These are phyloP conservation scores for Pseudocercospora macadamiae DNA, from an alignment of 2,329 filamentous ascomycete genomes.

Conservation along the genomic window DNA sequence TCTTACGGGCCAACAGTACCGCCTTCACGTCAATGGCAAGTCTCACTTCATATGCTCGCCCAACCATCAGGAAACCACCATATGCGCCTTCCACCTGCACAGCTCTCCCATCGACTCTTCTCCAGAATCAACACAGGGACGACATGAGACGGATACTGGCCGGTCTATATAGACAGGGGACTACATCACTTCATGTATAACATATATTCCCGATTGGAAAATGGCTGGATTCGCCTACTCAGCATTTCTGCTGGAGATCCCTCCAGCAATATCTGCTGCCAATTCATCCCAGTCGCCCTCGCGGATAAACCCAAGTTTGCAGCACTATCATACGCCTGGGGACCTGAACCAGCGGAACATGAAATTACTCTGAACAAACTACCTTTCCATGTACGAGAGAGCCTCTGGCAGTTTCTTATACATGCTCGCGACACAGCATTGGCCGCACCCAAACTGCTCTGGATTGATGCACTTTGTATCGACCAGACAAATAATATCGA, in stretches of 20 bases:
- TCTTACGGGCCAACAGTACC: too few relatives aligned
- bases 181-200: too few relatives aligned
- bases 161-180: too few relatives aligned
- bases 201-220: too few relatives aligned
- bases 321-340: background rate
- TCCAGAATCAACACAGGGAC: too few relatives aligned
- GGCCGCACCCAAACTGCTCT: background rate
- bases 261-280: background rate
- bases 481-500: background rate
- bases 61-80: too few relatives aligned
- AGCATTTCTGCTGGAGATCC: background rate
- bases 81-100: too few relatives aligned
- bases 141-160: too few relatives aligned
- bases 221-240: too few relatives aligned
- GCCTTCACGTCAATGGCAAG: too few relatives aligned
- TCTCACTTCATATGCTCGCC: too few relatives aligned
- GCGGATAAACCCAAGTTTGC: background rate
- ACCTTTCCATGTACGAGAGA: background rate
- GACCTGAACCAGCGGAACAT: background rate
- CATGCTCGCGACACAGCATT: background rate
- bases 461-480: conserved; percentile 9
- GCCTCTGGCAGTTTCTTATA: background rate
- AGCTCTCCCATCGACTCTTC: too few relatives aligned
- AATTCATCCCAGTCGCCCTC: background rate
- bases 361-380: background rate